Conservation (phyloP, 2,329 filamentous ascomycete species). For the Daldinia sp. region DNA sequence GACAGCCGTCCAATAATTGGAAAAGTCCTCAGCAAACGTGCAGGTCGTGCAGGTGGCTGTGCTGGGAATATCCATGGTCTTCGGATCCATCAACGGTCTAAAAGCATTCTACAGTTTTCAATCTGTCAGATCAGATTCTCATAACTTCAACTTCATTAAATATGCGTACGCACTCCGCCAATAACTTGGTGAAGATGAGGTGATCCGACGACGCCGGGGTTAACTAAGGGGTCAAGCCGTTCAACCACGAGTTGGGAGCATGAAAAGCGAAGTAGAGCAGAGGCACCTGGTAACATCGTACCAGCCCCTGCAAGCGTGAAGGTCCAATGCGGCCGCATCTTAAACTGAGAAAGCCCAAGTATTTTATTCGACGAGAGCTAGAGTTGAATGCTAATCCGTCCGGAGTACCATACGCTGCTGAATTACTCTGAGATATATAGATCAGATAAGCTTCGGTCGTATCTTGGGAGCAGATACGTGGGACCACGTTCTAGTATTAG, state of each 20-base stretch:
- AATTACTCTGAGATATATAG: constrained; percentile 8
- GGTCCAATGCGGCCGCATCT: constrained; percentile 31
- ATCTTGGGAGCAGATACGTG: not conserved
- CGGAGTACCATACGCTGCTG: constrained; percentile 2
- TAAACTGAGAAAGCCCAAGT: not conserved
- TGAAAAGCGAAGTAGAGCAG: constrained; percentile 47
- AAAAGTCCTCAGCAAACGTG: constrained; percentile 58
- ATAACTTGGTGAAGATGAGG: constrained; percentile 50
- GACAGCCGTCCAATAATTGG: constrained; percentile 59
- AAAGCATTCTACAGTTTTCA: constrained; percentile 49
- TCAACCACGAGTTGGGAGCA: constrained; percentile 49
- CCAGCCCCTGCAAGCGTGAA: constrained; percentile 9
- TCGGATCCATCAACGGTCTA: constrained; percentile 49
- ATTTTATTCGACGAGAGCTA: not conserved
- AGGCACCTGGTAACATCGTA: constrained; percentile 21
- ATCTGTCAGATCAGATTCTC: not conserved
- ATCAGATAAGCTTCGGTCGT: not conserved
- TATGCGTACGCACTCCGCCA: constrained; percentile 44
- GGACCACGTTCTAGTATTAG: not conserved
- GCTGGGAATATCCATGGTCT: constrained; percentile 47
- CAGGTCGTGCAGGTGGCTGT: constrained; percentile 57
- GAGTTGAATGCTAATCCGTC: constrained; percentile 1
- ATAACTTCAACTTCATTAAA: not conserved
- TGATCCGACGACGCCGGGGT: constrained; percentile 45
- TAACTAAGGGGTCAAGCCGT: constrained; percentile 47